Conservation (phyloP, 2,329 filamentous ascomycete genomes). For the Monosporascus sp. region DNA sequence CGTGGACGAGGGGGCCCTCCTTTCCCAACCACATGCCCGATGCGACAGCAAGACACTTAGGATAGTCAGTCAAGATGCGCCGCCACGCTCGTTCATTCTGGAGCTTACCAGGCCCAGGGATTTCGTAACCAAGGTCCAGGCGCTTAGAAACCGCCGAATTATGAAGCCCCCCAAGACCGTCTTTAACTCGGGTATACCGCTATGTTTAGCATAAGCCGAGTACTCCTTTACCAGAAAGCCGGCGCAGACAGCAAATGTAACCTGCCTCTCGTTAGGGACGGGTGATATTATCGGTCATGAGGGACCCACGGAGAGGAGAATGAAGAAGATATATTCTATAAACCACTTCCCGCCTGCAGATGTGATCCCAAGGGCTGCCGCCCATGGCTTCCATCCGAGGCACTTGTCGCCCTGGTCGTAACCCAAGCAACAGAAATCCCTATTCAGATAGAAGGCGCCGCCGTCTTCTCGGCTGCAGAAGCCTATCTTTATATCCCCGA, state of each 20-base stretch:
- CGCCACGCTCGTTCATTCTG: neutral
- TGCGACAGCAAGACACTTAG: constrained; percentile 78
- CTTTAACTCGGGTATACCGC: constrained; percentile 97
- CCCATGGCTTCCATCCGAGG: constrained; percentile 83
- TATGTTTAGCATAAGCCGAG: constrained; percentile 84
- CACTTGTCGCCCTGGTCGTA: constrained; percentile 81
- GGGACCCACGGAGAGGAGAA: constrained; percentile 68
- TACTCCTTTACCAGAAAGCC: constrained; percentile 78
- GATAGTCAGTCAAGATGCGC: constrained; percentile 19
- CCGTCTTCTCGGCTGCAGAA: constrained; percentile 78
- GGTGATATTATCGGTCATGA: too few relatives aligned
- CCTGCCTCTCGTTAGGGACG: constrained; percentile 39
- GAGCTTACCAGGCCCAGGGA: constrained; percentile 72
- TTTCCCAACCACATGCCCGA: constrained; percentile 97
- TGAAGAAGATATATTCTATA: constrained; percentile 82
- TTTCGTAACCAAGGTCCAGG: constrained; percentile 86
- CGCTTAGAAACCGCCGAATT: constrained; percentile 78
- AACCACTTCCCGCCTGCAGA: constrained; percentile 70
- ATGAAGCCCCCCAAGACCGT: constrained; percentile 91
- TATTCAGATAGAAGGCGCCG: constrained; percentile 86
- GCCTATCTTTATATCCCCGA: constrained; percentile 86
- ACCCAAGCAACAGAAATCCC: constrained; percentile 87
- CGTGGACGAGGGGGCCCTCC: constrained; percentile 91
- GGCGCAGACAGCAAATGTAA: constrained; percentile 72
- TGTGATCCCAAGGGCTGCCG: constrained; percentile 62